A percentile compares a stretch with the other conserved stretches of the same genome.
These are phyloP conservation scores for Myxozyma melibiosi DNA, from an alignment of 805 yeast genomes.

Conservation along the genomic window DNA sequence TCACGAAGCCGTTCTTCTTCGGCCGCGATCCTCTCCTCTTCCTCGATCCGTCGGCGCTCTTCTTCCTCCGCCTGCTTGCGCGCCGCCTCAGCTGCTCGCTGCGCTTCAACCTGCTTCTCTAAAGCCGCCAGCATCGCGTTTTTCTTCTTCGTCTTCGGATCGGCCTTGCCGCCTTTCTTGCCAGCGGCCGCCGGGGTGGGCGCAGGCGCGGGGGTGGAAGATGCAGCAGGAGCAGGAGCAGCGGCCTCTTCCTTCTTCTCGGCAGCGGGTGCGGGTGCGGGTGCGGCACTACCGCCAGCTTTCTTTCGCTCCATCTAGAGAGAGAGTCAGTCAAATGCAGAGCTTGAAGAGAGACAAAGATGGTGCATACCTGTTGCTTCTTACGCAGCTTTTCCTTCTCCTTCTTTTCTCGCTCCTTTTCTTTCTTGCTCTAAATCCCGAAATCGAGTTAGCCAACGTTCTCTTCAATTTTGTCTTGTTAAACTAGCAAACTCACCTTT, in stretches of 20 bases:
- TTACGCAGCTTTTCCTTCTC: constrained; percentile 72
- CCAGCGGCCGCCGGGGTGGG: constrained; percentile 39
- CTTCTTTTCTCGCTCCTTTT: constrained; percentile 88
- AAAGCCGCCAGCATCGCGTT: constrained; percentile 92
- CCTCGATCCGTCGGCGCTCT: constrained; percentile 53
- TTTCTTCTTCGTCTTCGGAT: constrained; percentile 71
- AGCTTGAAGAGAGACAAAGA: not conserved
- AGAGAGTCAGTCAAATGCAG: not conserved
- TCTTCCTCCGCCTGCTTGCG: constrained; percentile 71
- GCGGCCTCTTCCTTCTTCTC: constrained; percentile 42
- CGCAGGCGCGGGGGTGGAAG: constrained; percentile 28
- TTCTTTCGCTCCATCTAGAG: constrained; percentile 57
- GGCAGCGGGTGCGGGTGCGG: constrained; percentile 42
- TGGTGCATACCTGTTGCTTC: constrained; percentile 64
- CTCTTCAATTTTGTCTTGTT: too few species aligned
- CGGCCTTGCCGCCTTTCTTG: constrained; percentile 19
- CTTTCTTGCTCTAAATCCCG: constrained; percentile 79
- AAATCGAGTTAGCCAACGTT: too few species aligned
- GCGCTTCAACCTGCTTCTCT: constrained; percentile 83
- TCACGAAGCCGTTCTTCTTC: constrained; percentile 46
- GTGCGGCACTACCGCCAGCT: constrained; percentile 51
- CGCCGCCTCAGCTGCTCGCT: constrained; percentile 86
- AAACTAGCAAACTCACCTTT: constrained; percentile 38
- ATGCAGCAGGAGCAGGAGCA: constrained; percentile 46
- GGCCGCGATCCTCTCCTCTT: constrained; percentile 52